Evolutionary conservation across 2,329 filamentous ascomycete genomes (phyloP), one percentile per base, ranked within the genome.

Genomic region (Pseudogymnoascus sp.): DNA sequence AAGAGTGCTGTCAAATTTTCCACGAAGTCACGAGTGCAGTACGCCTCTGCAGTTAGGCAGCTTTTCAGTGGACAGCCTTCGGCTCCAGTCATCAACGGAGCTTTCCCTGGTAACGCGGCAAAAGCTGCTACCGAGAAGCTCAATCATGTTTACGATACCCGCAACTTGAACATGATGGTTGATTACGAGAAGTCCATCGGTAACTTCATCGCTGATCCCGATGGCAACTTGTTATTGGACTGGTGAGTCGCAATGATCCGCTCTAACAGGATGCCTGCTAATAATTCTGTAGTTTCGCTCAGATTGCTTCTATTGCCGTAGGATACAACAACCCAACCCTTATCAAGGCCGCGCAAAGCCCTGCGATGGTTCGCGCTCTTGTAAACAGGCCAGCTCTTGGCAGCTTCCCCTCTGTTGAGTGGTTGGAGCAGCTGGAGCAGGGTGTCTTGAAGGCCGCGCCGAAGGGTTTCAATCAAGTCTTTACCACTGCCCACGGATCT

Each of bases 231-330:
- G 28, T 48, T 37, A 21, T 18, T 48, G n/a, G 39, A 58, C 8
- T 23, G 26, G 13, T 65, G 58, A 30, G 28, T 30, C 28, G 28
- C 28, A 30, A 30, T 30, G 7, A 9, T 30, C 28, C 10, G 38
- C 28, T 30, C 28, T 30, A 30, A 30, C 28, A 30, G 28, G 28
- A 30, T 30, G 38, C 65, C 28, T 30, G 28, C 28, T 30, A 9
- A 30, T 30, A 30, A 30, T 30, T 18, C 10, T 18, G 21, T 63
- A 83, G 81, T 60, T 89, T 89, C 72, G 85, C 88, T 57, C 88
- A 92, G 73, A 92, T 92, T 70, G 89, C 89, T 61, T 91, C 88
- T 19, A 92, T 92, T 66, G 87, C 89, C 7, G 83, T 92, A 56
- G 89, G 88, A 63, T 92, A 92, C 79, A 91, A 86, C 79, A 91